Evolutionary conservation across 1,284 basidiomycete genomes (phyloP), one percentile per base, ranked within the genome.

Genomic region (Cryptococcus maquisensis): DNA sequence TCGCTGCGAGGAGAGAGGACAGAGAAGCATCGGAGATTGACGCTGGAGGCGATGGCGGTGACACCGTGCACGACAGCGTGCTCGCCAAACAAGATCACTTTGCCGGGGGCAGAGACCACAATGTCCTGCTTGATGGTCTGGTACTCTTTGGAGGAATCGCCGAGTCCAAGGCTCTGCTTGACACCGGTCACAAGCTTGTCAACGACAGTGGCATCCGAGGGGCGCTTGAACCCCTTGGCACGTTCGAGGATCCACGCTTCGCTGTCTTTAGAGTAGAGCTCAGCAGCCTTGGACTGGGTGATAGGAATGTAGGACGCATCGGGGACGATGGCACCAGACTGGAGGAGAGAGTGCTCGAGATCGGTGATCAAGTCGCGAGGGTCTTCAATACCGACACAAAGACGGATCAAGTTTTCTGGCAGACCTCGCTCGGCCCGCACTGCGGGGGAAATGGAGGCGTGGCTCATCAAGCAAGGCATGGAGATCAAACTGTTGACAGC

Each of bases 381-480:
- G 76, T 98, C 95, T 78, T 99, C 96, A 64, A 99, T 98, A 62
- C 96, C 96, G 65, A 98, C 92, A 71, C 96, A 99, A 36, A 98
- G 83, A 46, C 96, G 89, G 68, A 99, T 98, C 54, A 99, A 83
- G 76, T 98, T 91, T 75, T 99, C 96, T 24, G 95, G 96, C 28
- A 99, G 82, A 47, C 94, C 92, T 56, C 96, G 88, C 51, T 86
- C 93, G 26, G 91, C 92, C 37, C 96, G 87, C 21, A 86, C 86
- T 36, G 90, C 89, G 32, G 95, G 85, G 69, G 97, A 93, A 65
- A 99, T 99, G 39, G 94, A 98, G 26, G 96, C 94, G 76, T 99
- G 96, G 24, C 92, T 95, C 96, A 99, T 98, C 65, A 94, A 86
- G 76, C 96, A 98, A 43, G 96, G 96, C 96, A 99, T 98, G 65